Evolutionary conservation across 2,329 filamentous ascomycete species (phyloP), one percentile per base, ranked within the genome.

Genomic region (Penicillium sp.): DNA sequence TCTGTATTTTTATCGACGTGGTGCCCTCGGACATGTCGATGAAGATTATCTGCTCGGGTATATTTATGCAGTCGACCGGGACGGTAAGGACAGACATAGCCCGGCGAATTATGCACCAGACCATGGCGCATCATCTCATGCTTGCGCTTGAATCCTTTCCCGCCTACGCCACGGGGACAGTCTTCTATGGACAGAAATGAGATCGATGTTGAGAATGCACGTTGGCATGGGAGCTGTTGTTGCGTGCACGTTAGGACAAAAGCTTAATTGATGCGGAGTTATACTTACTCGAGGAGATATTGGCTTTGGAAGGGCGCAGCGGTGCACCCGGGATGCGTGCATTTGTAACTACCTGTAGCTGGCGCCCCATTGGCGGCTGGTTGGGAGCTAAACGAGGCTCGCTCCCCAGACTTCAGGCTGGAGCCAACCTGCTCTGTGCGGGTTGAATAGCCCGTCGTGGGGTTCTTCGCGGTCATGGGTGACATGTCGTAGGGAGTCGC

Each of bases 81-180:
- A 70, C 94, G 97, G 68, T 96, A 97, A 0, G 94, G 94, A 70
- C 94, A 99, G 28, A 96, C 86, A 65, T 97, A 99, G 54, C 92
- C 92, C 1, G 94, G 94, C 7, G 90, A 95, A 59, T 91, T 87
- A 66, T 99, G 94, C 4, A 97, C 94, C 3, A 97, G 81, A 1
- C 92, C 92, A 64, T 87, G 84, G n/a, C 84, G 76, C 55, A 86
- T 85, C 84, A 87, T 86, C 65, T 87, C 84, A 57, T 87, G 86
- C 65, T 86, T 86, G 28, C 84, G 77, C 66, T 87, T 87, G 74
- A 87, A 87, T 1, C 84, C 84, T 62, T 83, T 83, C 18, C 83
- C 83, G n/a, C 81, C 81, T 56, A 81, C 74, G n/a, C 75, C 78
- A 35, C 83, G 78, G 11, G 80, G 73, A 61, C 84, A 87, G 4